Conservation (phyloP, 441 rosid genomes). For the Breynia disticha region DNA sequence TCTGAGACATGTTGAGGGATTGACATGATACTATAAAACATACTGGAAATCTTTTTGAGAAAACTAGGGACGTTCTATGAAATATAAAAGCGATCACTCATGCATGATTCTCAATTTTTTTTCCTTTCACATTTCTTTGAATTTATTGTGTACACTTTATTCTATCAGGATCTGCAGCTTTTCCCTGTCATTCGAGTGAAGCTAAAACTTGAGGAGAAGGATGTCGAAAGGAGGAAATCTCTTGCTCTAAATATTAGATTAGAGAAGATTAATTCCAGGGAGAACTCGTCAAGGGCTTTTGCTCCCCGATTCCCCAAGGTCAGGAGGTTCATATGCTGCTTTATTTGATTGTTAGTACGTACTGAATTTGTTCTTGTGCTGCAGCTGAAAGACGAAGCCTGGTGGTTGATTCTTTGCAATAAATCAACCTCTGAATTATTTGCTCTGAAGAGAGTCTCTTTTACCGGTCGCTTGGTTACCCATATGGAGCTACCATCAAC, state of each 20-base stretch:
- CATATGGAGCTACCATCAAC: constrained; percentile 59
- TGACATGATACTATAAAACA: too few relatives aligned
- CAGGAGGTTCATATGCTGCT: constrained; percentile 3
- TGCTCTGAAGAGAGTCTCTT: constrained; percentile 87
- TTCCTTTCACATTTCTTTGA: background rate
- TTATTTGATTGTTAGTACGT: constrained; percentile 2
- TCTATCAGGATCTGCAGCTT: constrained; percentile 65
- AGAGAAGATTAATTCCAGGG: constrained; percentile 55
- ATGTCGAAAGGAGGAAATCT: constrained; percentile 25
- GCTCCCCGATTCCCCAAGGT: constrained; percentile 92
- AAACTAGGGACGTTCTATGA: too few relatives aligned
- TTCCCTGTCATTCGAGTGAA: constrained; percentile 66
- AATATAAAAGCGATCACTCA: too few relatives aligned
- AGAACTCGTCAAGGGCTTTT: constrained; percentile 70
- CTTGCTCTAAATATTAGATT: constrained; percentile 49
- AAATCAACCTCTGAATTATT: constrained; percentile 54
- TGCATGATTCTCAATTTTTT: background rate
- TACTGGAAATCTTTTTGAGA: too few relatives aligned
- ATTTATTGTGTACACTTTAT: background rate
- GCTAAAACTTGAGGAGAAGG: constrained; percentile 56
- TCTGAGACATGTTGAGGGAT: too few relatives aligned
- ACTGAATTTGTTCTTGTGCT: constrained; percentile 4
- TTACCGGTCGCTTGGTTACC: constrained; percentile 54
- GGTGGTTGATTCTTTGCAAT: constrained; percentile 94
- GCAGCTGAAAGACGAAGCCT: constrained; percentile 87